Base-by-base conservation (phyloP, 1,284 basidiomycete genomes). In the Lentinus polychrous region DNA sequence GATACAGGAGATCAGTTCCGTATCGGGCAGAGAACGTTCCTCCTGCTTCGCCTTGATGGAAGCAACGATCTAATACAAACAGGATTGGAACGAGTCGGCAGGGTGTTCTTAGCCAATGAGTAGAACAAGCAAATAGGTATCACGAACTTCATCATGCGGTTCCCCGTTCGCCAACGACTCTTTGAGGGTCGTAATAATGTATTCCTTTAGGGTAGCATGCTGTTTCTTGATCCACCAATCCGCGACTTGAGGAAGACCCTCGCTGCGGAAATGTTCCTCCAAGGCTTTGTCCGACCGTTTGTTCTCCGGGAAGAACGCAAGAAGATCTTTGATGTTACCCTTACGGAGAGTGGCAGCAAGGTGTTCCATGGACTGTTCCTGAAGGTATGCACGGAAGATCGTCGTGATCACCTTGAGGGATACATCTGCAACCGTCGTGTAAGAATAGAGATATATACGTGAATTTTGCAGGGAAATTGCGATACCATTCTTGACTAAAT, bases 171-270 rank as follows among this genome's bases (percentile, higher is more conserved):
- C 76, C 47, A 74, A 72, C 57, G 61, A 52, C 27, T 65, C 66
- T 36, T 58, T 60, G 44, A 69, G 57, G 15, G 60, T 54, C 52
- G 58, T 60, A 55, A 61, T 54, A 47, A 69, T 55, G 10, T 53
- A 56, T 35, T 69, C 66, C 59, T 65, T 73, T 54, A 77, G 70
- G 55, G 78, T 79, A 49, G 83, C 81, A 50, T 83, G 81, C 64
- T 92, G 90, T 60, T 83, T 84, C 75, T 93, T 94, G 48, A 82
- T 81, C 76, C 89, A 94, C 90, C 91, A 95, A 14, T 95, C 94
- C 8, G 87, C 84, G 34, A 96, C 80, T 57, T 83, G 81, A 23
- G 81, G 68, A 23, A 96, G 73, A 24, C 80, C 81, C 51, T 83
- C 86, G 51, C 79, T 79, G 68, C 79, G 88, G 76, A 97, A 96